These are phyloP conservation scores for Fusarium bulbicola DNA, from an alignment of 2,329 filamentous ascomycete genomes.

Conservation along the genomic window DNA sequence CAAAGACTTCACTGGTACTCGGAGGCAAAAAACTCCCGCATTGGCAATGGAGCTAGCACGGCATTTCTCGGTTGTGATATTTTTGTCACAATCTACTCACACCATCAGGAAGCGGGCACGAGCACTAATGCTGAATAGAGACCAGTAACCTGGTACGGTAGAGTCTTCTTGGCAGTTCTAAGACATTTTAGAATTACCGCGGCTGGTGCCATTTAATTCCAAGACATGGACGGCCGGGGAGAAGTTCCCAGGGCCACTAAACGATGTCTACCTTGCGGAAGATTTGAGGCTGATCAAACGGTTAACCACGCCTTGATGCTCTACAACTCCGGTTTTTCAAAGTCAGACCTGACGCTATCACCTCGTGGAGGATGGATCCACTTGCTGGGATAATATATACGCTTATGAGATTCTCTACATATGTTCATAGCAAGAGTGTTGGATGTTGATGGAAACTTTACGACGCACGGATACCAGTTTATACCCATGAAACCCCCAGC, in stretches of 20 bases:
- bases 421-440: not conserved
- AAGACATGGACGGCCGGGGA: conserved; percentile 8
- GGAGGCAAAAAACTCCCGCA: not conserved
- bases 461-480: conserved; percentile 18
- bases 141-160: conserved; percentile 4
- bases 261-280: not conserved
- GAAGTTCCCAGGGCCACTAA: conserved; percentile 14
- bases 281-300: conserved; percentile 6
- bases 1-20: not conserved
- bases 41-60: not conserved
- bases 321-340: not conserved
- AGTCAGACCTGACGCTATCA: not conserved
- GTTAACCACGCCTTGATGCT: conserved; percentile 12
- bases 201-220: conserved; percentile 1
- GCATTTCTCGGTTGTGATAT: conserved; percentile 4
- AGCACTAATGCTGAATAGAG: not conserved
- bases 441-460: not conserved
- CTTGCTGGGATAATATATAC: not conserved
- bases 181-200: conserved; percentile 10
- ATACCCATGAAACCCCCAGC: not conserved
- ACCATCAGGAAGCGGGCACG: not conserved
- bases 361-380: conserved; percentile 1
- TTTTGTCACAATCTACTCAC: not conserved
- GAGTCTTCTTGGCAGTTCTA: conserved; percentile 1
- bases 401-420: not conserved